Base-by-base conservation (phyloP, 2,329 filamentous ascomycete species). In the Purpureocillium takamizusanense region DNA sequence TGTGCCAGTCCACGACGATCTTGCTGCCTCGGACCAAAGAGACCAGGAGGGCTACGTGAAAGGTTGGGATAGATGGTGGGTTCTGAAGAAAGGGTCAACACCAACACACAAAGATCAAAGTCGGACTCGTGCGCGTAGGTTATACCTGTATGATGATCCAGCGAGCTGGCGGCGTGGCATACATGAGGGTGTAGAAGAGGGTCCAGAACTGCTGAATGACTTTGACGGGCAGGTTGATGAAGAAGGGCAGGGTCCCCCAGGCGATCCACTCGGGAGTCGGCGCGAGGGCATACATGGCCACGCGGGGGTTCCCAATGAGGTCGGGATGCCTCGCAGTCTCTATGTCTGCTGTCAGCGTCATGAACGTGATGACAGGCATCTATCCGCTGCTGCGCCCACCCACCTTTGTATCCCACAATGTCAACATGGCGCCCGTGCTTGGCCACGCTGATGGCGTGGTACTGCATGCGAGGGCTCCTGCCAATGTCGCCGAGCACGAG, bases 1-100 rank as follows among this genome's bases (percentile, higher is more conserved):
- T 98, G 67, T 98, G 92, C 92, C 92, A 98, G 66, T 98, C 92
- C 39, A 97, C 84, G 43, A 97, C 72, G 4, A 98, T 73, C 40
- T 77, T 76, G 30, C 86, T 94, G 49, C 86, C 82, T 36, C 92
- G 81, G 36, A 94, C 59, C 49, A 80, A 75, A 51, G 85, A 86
- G 35, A 86, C 70, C 4, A 89, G 44, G 16, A 81, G 70, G 13
- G 86, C 83, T 29, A 95, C 68, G 37, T 82, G 76, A 16, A 98
- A 75, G 1, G 88, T 94, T 1, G 92, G 92, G 42, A 97, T 95
- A 0, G 90, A 92, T 1, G 92, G 92, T 7, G 92, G 92, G 51
- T 97, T 98, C 72, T 95, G 61, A 10, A 25, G 21, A 25, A 10
- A 25, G 21, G 10, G 21, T 25, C 21, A 25, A 10, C 21, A 25